phyloP scores from a whole-genome alignment of 495 filamentous ascomycete genomes.

The Neurospora tetrasperma region DNA sequence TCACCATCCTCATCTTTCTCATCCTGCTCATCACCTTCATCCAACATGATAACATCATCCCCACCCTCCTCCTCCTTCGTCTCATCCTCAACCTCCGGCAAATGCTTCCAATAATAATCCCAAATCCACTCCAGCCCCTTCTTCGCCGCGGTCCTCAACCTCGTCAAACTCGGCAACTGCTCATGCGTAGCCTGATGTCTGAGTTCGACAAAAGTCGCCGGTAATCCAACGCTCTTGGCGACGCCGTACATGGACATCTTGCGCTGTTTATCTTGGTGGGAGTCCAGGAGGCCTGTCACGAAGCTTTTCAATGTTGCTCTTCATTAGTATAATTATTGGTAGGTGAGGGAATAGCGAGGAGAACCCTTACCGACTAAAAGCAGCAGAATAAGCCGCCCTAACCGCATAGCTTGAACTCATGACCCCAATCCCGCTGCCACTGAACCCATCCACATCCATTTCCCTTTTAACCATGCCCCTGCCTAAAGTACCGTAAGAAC shows the following conservation, averaged over 20 bases:
- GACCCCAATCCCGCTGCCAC: not conserved
- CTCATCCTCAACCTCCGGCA: conserved; percentile 18
- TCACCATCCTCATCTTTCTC: conserved; percentile 6
- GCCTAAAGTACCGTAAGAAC: conserved; percentile 18
- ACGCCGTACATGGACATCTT: conserved; percentile 76
- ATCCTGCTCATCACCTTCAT: conserved; percentile 7
- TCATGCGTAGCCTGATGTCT: conserved; percentile 86
- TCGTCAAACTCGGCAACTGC: conserved; percentile 62
- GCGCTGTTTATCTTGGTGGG: conserved; percentile 54
- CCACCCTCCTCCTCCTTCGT: not conserved
- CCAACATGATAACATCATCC: not conserved
- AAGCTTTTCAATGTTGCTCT: conserved; percentile 44
- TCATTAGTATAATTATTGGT: no score
- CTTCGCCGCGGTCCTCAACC: conserved; percentile 53
- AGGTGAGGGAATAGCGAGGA: no score
- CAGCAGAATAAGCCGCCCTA: conserved; percentile 37
- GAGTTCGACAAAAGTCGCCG: conserved; percentile 78
- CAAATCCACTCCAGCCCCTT: conserved; percentile 78
- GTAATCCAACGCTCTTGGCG: conserved; percentile 64
- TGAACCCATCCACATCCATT: conserved; percentile 38
- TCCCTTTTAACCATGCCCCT: conserved; percentile 36
- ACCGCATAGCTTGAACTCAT: conserved; percentile 28
- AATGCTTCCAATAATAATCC: conserved; percentile 67
- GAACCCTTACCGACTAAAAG: conserved; percentile 36
- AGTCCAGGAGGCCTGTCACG: conserved; percentile 79